Base-by-base conservation (phyloP, 1,139 yeast genomes). In the Lodderomyces oxycetoniae region DNA sequence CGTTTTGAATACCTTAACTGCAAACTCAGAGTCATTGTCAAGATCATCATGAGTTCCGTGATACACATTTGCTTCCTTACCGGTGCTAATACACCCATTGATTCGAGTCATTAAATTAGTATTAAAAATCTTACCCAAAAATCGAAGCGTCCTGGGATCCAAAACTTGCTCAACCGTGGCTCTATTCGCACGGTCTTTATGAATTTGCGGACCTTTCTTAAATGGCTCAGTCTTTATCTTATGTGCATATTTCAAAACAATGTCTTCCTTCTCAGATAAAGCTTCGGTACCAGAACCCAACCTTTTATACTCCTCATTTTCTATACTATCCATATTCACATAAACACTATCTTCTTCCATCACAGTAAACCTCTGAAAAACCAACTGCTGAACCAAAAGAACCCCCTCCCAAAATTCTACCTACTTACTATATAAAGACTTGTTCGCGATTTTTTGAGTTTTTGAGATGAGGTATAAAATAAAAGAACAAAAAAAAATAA, bases 1-100 rank as follows among this genome's bases (percentile, higher is more conserved):
- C 0, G 99, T 93, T 60, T 93, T 93, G 62, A 87, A 93, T 37
- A 93, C 89, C 54, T 93, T 93, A 35, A 93, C 86, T 0, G 98
- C 98, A 48, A 67, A 79, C 47, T 83, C 88, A 35, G 59, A 61
- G n/a, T 33, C 31, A 9, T 43, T 42, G 11, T 41, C 49, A 1
- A 66, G 73, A 23, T 68, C 73, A 39, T 83, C 93, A 38, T 86
- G 81, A 46, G 77, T 77, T 0, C 95, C 97, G 55, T 89, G 96
- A 54, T 93, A 93, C 3, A 93, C 97, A 54, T 93, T 93, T 17
- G 98, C 98, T 57, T 93, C 99, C 57, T 93, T 93, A 28, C 99
- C 99, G 0, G 98, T 93, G 49, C 94, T 80, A 33, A 93, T 73
- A 55, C 98, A 91, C 5, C 98, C 98, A 50, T 89, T 87, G 49